Evolutionary conservation across 192 early-diverging fungal species (phyloP).

Genomic region (Gonapodya prolifera): DNA sequence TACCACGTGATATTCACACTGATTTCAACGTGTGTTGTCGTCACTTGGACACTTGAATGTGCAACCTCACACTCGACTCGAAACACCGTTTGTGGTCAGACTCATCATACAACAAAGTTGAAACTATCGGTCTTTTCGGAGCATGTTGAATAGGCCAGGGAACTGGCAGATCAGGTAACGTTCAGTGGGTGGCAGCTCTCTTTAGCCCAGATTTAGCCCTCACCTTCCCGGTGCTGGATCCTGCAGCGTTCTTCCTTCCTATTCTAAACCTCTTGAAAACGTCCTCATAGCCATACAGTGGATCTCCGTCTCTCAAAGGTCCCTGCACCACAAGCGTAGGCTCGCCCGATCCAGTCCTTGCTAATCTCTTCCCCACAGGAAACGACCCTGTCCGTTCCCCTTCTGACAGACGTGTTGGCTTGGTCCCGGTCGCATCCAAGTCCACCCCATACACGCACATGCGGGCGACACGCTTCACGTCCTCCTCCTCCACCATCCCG

Average conservation of each 20-base stretch:
- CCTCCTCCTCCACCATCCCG: constrained; percentile 57
- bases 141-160: background rate
- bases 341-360: constrained; percentile 22
- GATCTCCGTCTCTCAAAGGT: constrained; percentile 9
- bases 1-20: no score
- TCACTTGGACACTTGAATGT: no score
- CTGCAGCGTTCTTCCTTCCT: background rate
- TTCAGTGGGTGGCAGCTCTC: background rate
- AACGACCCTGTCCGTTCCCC: background rate
- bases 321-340: constrained; percentile 51
- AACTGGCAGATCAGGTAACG: background rate
- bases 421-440: constrained; percentile 8
- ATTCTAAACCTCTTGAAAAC: background rate
- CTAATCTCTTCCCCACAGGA: background rate
- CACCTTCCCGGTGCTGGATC: background rate
- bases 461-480: constrained; percentile 65
- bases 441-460: constrained; percentile 45
- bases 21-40: no score
- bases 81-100: no score
- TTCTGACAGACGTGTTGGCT: background rate
- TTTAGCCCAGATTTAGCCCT: no score
- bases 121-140: background rate
- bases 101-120: background rate
- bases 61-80: no score
- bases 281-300: background rate